A percentile compares a stretch with the other conserved stretches of the same genome.
phyloP scores from a whole-genome alignment of 768 basidiomycete genomes.

The Dentipellis fragilis region DNA sequence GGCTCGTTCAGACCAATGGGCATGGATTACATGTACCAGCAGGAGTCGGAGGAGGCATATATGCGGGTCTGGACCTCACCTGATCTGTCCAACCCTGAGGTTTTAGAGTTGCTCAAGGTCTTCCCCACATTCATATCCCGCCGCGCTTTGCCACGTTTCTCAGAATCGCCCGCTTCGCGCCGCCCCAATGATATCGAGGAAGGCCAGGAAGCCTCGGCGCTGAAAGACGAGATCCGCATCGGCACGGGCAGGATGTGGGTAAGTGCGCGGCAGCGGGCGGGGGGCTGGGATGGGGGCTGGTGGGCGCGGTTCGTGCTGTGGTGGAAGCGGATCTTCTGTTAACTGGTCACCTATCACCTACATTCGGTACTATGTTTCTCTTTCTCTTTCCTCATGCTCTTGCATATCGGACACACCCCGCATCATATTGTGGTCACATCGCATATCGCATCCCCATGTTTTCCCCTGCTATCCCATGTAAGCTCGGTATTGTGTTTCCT shows the following conservation, averaged over 20 bases:
- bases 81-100: slow-evolving; percentile 69
- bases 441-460: background rate
- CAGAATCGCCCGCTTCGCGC: slow-evolving; percentile 21
- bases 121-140: slow-evolving; percentile 74
- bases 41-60: slow-evolving; percentile 35
- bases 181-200: slow-evolving; percentile 57
- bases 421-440: background rate
- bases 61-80: slow-evolving; percentile 78
- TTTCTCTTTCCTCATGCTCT: background rate
- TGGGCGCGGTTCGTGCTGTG: slow-evolving; percentile 73
- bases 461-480: background rate
- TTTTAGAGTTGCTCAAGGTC: slow-evolving; percentile 51
- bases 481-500: background rate
- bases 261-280: slow-evolving; percentile 44
- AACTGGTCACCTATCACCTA: slow-evolving; percentile 12
- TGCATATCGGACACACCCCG: background rate
- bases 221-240: slow-evolving; percentile 50
- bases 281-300: slow-evolving; percentile 68
- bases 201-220: slow-evolving; percentile 45
- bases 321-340: slow-evolving; percentile 76
- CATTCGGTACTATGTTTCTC: background rate
- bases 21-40: slow-evolving; percentile 13
- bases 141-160: slow-evolving; percentile 65
- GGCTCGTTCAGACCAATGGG: slow-evolving; percentile 17
- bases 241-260: slow-evolving; percentile 86